Conservation (phyloP, 306 rosid species). For the Lupinus albus region DNA sequence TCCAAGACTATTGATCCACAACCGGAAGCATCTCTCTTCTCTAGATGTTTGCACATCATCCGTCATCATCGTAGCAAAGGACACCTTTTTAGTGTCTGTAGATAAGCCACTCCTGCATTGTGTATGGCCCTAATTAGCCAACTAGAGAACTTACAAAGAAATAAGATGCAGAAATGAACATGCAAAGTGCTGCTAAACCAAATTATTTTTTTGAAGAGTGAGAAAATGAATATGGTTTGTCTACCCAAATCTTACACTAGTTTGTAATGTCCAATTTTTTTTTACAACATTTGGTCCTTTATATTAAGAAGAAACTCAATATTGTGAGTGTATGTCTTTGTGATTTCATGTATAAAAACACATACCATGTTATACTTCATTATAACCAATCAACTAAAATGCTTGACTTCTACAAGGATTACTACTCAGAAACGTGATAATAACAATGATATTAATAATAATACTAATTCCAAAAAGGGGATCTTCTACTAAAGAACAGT, state of each 20-base stretch:
- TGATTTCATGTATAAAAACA: neutral
- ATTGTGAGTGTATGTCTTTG: neutral
- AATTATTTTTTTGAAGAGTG: conserved; percentile 2
- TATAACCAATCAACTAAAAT: conserved; percentile 11
- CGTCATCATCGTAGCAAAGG: conserved; percentile 92
- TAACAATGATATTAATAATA: neutral
- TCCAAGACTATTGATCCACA: conserved; percentile 97
- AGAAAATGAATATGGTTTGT: conserved; percentile 5
- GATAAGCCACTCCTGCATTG: conserved; percentile 87
- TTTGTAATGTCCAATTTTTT: neutral
- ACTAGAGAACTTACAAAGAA: conserved; percentile 3
- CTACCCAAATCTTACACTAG: neutral
- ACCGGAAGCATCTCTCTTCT: conserved; percentile 95
- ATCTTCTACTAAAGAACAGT: conserved; percentile 6
- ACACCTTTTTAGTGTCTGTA: conserved; percentile 69
- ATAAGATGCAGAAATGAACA: conserved; percentile 1
- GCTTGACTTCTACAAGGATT: conserved; percentile 23
- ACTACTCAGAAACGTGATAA: conserved; percentile 10
- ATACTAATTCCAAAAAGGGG: neutral
- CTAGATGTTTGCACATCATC: conserved; percentile 89
- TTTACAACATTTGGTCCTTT: neutral
- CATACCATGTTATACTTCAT: conserved; percentile 3
- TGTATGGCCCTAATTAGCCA: conserved; percentile 34
- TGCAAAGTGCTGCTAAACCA: conserved; percentile 9
- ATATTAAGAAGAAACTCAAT: neutral